These are phyloP conservation scores for Mycena sanguinolenta DNA, from an alignment of 768 basidiomycete species.

Conservation along the genomic window DNA sequence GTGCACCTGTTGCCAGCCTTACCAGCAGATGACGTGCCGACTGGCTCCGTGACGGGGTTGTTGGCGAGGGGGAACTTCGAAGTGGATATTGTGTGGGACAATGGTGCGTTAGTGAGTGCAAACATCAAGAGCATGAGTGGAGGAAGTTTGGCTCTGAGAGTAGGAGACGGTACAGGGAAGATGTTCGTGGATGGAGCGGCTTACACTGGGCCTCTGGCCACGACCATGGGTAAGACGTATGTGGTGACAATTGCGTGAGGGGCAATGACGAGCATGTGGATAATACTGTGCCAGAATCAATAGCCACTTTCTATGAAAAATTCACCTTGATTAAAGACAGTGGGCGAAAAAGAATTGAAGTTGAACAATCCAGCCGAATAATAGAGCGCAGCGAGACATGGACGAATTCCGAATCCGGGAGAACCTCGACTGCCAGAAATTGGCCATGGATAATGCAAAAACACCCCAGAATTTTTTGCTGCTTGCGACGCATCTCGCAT, in stretches of 20 bases:
- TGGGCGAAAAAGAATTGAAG: too few species aligned
- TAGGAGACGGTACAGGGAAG: neutral
- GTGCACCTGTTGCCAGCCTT: slow-evolving; percentile 16
- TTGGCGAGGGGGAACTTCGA: slow-evolving; percentile 21
- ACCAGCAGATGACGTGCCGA: slow-evolving; percentile 6
- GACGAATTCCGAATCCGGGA: too few species aligned
- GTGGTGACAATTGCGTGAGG: neutral
- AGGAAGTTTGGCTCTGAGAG: neutral
- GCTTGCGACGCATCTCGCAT: too few species aligned
- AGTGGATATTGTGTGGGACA: slow-evolving; percentile 9
- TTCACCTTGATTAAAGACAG: too few species aligned
- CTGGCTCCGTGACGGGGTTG: slow-evolving; percentile 12
- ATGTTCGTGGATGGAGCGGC: neutral
- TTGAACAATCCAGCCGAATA: too few species aligned
- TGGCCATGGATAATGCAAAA: too few species aligned
- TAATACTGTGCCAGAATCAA: neutral
- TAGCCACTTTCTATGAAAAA: too few species aligned
- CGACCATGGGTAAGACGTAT: neutral
- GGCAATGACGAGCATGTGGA: neutral
- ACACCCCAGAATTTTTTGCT: too few species aligned
- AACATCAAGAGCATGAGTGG: slow-evolving; percentile 13
- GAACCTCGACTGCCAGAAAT: too few species aligned
- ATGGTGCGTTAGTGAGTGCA: slow-evolving; percentile 8
- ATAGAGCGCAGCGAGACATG: too few species aligned
- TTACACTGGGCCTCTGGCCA: neutral